A percentile compares a stretch with the other conserved stretches of the same genome.
Evolutionary conservation across 306 rosid genomes (phyloP).

Genomic region (Trifolium repens): DNA sequence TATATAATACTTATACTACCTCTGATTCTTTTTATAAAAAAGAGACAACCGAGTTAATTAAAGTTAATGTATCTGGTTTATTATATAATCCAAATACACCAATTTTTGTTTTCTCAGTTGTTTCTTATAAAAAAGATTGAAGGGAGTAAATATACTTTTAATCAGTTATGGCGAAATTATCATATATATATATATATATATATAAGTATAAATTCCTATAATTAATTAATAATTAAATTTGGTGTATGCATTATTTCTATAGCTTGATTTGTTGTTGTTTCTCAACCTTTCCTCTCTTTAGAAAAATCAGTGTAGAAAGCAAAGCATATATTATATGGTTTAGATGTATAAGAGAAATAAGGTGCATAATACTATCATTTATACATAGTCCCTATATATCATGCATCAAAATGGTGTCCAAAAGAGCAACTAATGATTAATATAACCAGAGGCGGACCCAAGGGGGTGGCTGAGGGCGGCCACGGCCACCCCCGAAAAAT

Average conservation of each 20-base stretch:
- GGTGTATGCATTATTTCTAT: not conserved
- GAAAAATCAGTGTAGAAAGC: not conserved
- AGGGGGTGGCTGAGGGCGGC: too few species aligned
- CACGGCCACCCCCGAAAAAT: too few species aligned
- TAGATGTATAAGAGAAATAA: conserved; percentile 19
- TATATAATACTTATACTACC: too few species aligned
- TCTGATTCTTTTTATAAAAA: too few species aligned
- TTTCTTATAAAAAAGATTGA: too few species aligned
- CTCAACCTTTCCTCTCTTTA: not conserved
- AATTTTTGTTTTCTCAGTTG: too few species aligned
- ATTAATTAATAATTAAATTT: not conserved
- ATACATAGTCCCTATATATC: not conserved
- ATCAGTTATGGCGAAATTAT: not conserved
- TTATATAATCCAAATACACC: too few species aligned
- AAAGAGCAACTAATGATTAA: not conserved
- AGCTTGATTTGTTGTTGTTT: conserved; percentile 36
- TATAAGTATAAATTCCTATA: not conserved
- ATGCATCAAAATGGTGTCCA: not conserved
- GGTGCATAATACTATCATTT: not conserved
- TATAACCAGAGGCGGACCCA: too few species aligned
- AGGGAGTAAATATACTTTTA: too few species aligned
- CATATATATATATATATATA: not conserved
- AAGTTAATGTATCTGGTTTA: too few species aligned
- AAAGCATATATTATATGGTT: not conserved
- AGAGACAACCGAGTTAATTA: too few species aligned